Evolutionary conservation across 2,329 filamentous ascomycete genomes (phyloP), one percentile per base, ranked within the genome.

Genomic region (Pestalotiopsis sp.): DNA sequence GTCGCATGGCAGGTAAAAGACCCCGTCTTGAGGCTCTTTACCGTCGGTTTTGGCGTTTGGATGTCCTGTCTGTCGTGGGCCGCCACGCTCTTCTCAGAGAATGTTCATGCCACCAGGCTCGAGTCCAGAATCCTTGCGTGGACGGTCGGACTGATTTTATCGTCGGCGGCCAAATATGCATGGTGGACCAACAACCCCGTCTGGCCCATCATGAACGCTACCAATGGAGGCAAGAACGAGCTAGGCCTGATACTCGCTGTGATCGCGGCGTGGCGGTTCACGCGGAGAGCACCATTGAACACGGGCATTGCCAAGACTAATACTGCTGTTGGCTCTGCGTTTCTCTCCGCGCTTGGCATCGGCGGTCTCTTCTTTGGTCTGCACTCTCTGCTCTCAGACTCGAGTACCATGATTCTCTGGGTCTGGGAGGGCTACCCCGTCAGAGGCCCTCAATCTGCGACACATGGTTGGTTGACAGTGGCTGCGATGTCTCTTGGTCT

Each of bases 341-440:
- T 91, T 6, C 83, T 97, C 57, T 89, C 94, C 38, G 92, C 90
- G 10, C 80, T 96, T 62, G 94, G 96, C 68, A 80, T 98, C 66
- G 94, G 89, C 26, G 95, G 94, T 38, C 80, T 98, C 7, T 86
- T 98, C 76, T 99, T 99, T 75, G 93, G 88, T 4, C 85, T 98
- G 75, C 96, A 98, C 78, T 98, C 94, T 1, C 84, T 99, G 10
- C 86, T 99, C 11, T 98, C 96, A 0, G 96, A 99, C 78, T 97
- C 94, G 0, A 98, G 96, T 82, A 99, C 96, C 66, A 98, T 99
- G 94, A 98, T 98, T 68, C 86, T 94, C 17, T 99, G 96, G 96
- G 94, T 94, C 2, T 99, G 96, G 96, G 94, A 98, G 73, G 96
- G 96, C 6, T 99, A 92, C 75, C 96, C 96, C 14, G 88, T 98